Base-by-base conservation (phyloP, 805 yeast genomes). In the Blastobotrys parvus region DNA sequence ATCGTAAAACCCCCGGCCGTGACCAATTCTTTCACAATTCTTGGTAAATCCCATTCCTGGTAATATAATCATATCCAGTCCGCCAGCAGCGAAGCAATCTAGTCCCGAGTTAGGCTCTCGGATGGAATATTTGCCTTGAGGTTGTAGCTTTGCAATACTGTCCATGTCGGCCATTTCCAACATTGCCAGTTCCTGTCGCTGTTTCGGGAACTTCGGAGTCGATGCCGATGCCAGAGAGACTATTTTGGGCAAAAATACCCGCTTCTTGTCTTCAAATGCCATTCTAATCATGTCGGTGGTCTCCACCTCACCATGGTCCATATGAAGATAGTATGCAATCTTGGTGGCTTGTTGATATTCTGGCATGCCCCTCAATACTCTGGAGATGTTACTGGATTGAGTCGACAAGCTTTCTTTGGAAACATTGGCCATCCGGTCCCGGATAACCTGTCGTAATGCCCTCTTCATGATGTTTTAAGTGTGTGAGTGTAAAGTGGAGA, bases 1-100 rank as follows among this genome's bases (percentile, higher is more conserved):
- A 59, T 90, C 98, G 59, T 92, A 90, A 60, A 76, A 88, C 0
- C 97, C 98, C 3, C 80, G 90, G 1, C 98, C 98, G 58, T 87
- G 94, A 1, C 98, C 98, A 42, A 90, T 58, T 42, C 98, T 60
- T 10, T 67, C 59, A 18, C 78, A 53, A 10, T 57, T 49, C 10
- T 30, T 50, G 1, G 84, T 72, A 60, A 85, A 89, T 1, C 85
- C 95, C 1, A 90, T 80, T 0, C 94, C 97, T 0, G 97, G 97
- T 0, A 90, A 69, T 4, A 90, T 62, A 4, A 90, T 64, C 7
- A 90, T 53, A 52, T 90, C 97, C 18, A 90, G 62, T 0, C 75
- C 78, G 2, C 49, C 55, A 0, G 54, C 60, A 3, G 52, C 54
- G 11, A 47, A 41, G 32, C 46, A 23, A 39, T 43, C 3, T 39